Percentiles rank a stretch among this genome's conserved stretches.
These are phyloP conservation scores for Carex kokanica DNA, from an alignment of 176 grass and related monocot species.

Conservation along the genomic window DNA sequence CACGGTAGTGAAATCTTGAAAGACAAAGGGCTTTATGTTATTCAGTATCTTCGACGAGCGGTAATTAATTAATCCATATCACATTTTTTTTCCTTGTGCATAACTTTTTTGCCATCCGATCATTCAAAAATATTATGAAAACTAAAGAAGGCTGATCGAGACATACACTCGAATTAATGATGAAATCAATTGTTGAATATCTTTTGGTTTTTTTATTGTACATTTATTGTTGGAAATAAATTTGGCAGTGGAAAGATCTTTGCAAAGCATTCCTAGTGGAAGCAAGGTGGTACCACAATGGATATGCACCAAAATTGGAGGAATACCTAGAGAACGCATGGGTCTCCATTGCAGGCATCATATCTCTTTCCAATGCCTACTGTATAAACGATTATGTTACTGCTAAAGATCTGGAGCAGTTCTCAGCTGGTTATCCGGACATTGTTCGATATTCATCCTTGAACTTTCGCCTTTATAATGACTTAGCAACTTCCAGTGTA, in stretches of 20 bases:
- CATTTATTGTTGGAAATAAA: neutral
- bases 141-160: too few relatives aligned
- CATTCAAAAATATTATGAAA: neutral
- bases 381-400: neutral
- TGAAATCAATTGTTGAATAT: too few relatives aligned
- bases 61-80: neutral
- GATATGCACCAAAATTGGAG: conserved; percentile 11
- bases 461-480: conserved; percentile 19
- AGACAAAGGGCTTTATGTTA: too few relatives aligned
- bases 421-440: neutral
- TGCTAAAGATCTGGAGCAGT: conserved; percentile 10
- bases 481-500: conserved; percentile 30
- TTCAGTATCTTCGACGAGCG: too few relatives aligned
- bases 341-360: neutral
- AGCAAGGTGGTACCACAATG: conserved; percentile 30
- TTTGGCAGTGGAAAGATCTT: conserved; percentile 26
- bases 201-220: too few relatives aligned
- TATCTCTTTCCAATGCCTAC: neutral
- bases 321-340: conserved; percentile 35
- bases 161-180: too few relatives aligned
- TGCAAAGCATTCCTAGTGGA: conserved; percentile 30
- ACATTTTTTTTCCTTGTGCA: neutral
- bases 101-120: neutral
- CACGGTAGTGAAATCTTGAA: too few relatives aligned
- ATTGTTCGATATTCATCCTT: neutral